phyloP scores from a whole-genome alignment of 805 yeast species.

The Sugiyamaella lignohabitans region DNA sequence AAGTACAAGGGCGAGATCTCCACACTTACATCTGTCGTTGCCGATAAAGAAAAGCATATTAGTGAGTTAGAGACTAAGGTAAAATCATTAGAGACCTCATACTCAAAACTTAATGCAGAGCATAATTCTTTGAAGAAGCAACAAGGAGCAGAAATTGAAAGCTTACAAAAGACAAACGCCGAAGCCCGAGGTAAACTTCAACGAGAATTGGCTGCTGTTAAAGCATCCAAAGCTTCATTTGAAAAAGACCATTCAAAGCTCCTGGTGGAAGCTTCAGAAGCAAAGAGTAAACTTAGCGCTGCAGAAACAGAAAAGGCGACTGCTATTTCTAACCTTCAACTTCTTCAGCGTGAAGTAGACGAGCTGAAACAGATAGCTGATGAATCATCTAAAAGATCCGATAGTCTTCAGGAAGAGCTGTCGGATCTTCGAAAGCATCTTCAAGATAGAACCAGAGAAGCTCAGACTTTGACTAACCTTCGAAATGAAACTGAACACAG shows the following conservation, averaged over 20 bases:
- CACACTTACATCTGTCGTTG: slow-evolving; percentile 32
- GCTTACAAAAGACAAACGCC: neutral
- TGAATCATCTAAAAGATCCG: slow-evolving; percentile 56
- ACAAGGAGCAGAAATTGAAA: slow-evolving; percentile 5
- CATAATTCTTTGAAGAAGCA: slow-evolving; percentile 11
- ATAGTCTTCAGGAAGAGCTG: slow-evolving; percentile 75
- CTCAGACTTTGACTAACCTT: slow-evolving; percentile 61
- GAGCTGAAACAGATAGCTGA: slow-evolving; percentile 47
- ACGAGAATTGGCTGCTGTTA: slow-evolving; percentile 11
- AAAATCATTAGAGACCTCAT: slow-evolving; percentile 34
- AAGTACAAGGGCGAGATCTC: too few relatives aligned
- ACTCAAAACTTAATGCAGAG: slow-evolving; percentile 31
- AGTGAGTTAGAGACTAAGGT: slow-evolving; percentile 39
- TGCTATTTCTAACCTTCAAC: neutral
- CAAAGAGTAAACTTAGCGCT: slow-evolving; percentile 9
- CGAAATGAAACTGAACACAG: slow-evolving; percentile 62
- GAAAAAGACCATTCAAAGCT: slow-evolving; percentile 17
- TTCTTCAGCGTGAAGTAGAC: slow-evolving; percentile 27
- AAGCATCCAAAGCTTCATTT: slow-evolving; percentile 9
- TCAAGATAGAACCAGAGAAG: slow-evolving; percentile 77
- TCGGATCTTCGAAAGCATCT: slow-evolving; percentile 62
- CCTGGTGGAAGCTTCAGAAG: slow-evolving; percentile 14
- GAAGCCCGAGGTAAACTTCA: slow-evolving; percentile 7
- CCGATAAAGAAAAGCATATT: slow-evolving; percentile 37
- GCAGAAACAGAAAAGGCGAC: slow-evolving; percentile 16